A percentile compares a stretch with the other conserved stretches of the same genome.
These are phyloP conservation scores for Entomortierella chlamydospora DNA, from an alignment of 192 early-diverging fungal genomes.

Conservation along the genomic window DNA sequence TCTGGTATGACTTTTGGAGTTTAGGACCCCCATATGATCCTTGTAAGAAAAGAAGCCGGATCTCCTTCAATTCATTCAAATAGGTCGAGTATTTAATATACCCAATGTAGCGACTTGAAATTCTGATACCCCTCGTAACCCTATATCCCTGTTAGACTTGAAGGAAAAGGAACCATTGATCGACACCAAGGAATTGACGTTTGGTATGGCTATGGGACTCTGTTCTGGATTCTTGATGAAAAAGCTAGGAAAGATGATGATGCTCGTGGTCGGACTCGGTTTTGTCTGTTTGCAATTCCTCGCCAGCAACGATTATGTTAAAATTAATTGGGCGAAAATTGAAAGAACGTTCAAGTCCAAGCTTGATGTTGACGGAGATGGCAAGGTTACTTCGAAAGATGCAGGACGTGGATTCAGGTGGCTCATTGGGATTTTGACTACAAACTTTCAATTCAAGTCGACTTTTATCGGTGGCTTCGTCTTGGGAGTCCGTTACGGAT, in stretches of 20 bases:
- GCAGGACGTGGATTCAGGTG: slow-evolving; percentile 42
- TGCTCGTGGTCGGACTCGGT: slow-evolving; percentile 54
- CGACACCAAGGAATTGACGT: slow-evolving; percentile 57
- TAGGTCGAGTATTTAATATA: no score
- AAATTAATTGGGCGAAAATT: slow-evolving; percentile 57
- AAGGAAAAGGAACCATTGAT: slow-evolving; percentile 34
- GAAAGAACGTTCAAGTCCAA: slow-evolving; percentile 44
- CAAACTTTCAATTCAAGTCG: slow-evolving; percentile 65
- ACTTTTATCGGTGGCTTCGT: slow-evolving; percentile 61
- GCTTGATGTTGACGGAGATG: slow-evolving; percentile 59
- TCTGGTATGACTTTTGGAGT: not conserved
- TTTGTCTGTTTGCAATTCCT: slow-evolving; percentile 62
- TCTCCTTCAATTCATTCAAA: no score
- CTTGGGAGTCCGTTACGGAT: slow-evolving; percentile 60
- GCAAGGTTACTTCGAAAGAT: slow-evolving; percentile 53
- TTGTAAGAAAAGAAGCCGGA: not conserved
- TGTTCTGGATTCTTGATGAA: slow-evolving; percentile 64
- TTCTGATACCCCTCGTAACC: no score
- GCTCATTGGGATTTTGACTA: slow-evolving; percentile 56
- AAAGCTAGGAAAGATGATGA: slow-evolving; percentile 62
- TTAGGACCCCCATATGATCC: not conserved
- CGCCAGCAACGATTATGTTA: slow-evolving; percentile 54
- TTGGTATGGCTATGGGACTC: slow-evolving; percentile 60
- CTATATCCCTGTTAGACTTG: not conserved
- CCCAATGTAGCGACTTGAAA: no score